phyloP scores from a whole-genome alignment of 1,284 basidiomycete genomes.

The Macrocystidia cucumis region DNA sequence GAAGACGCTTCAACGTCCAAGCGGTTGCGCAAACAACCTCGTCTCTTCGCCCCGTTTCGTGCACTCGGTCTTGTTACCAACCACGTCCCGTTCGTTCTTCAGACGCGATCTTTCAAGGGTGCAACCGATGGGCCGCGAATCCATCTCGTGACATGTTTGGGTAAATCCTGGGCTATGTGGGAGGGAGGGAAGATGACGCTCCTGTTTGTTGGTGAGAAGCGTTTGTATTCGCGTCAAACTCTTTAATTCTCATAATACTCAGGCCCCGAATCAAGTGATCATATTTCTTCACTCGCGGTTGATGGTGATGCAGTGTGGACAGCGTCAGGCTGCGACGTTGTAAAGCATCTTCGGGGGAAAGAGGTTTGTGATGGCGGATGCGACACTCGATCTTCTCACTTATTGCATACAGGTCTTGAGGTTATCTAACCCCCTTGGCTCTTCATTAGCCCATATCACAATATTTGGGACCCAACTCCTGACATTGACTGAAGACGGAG shows the following conservation, averaged over 20 bases:
- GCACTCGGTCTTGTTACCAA: conserved; percentile 92
- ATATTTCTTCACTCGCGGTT: conserved; percentile 75
- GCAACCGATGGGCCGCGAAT: conserved; percentile 76
- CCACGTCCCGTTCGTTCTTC: conserved; percentile 84
- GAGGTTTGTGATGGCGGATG: conserved; percentile 52
- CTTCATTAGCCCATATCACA: conserved; percentile 51
- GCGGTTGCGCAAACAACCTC: conserved; percentile 27
- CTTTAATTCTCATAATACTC: conserved; percentile 7
- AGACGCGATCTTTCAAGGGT: conserved; percentile 84
- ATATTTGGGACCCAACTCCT: conserved; percentile 80
- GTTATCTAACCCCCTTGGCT: conserved; percentile 57
- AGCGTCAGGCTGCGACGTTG: conserved; percentile 59
- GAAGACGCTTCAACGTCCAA: conserved; percentile 17
- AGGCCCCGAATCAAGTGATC: conserved; percentile 75
- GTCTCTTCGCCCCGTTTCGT: conserved; percentile 91
- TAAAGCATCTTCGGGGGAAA: conserved; percentile 85
- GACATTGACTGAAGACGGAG: conserved; percentile 75
- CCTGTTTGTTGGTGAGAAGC: conserved; percentile 77
- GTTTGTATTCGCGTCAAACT: conserved; percentile 5
- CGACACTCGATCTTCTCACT: conserved; percentile 7
- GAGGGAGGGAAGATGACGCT: conserved; percentile 90
- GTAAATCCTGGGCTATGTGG: conserved; percentile 94
- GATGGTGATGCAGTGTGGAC: conserved; percentile 87
- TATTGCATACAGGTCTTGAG: conserved; percentile 36
- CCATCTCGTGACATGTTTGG: conserved; percentile 85